Evolutionary conservation across 1,284 basidiomycete species (phyloP), one percentile per base, ranked within the genome.

Genomic region (Hypsizygus ulmarius): DNA sequence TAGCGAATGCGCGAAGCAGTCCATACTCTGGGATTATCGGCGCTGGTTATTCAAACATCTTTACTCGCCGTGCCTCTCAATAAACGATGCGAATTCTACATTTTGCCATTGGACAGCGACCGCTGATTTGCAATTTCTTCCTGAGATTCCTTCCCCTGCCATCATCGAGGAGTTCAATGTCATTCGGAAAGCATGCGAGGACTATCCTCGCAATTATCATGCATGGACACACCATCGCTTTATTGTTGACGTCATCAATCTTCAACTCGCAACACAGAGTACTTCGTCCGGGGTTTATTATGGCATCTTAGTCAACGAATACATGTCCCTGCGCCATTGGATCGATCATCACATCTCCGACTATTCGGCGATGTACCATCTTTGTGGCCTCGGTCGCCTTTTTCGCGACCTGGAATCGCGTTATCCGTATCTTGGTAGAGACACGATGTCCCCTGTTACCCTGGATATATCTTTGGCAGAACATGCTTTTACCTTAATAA

Each of bases 181-280:
- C 40, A 63, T 72, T 14, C 63, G 69, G 30, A 63, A 62, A 35
- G 77, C 81, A 34, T 81, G 78, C 63, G 77, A 80, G 55, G 58
- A 69, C 5, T 83, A 85, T 58, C 78, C 80, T 7, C 74, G 84
- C 21, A 87, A 86, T 56, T 87, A 86, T 58, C 77, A 82, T 58
- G 82, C 80, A 8, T 86, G 84, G 84, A 61, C 66, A 3, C 79
- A 86, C 57, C 77, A 81, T 56, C 68, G 69, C 43, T 71, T 72
- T 34, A 69, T 81, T 48, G 59, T 77, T 40, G 67, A 70, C 38
- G 47, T 59, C 11, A 56, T 62, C n/a, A 56, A 46, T 46, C 51
- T 54, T 16, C 36, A 28, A 28, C 27, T 53, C 39, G 14, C 43
- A 25, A 36, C 51, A 11, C 45, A 53, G 36, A 49, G 55, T 14